phyloP scores from a whole-genome alignment of 2,329 filamentous ascomycete genomes.

The Aspergillus terreus region DNA sequence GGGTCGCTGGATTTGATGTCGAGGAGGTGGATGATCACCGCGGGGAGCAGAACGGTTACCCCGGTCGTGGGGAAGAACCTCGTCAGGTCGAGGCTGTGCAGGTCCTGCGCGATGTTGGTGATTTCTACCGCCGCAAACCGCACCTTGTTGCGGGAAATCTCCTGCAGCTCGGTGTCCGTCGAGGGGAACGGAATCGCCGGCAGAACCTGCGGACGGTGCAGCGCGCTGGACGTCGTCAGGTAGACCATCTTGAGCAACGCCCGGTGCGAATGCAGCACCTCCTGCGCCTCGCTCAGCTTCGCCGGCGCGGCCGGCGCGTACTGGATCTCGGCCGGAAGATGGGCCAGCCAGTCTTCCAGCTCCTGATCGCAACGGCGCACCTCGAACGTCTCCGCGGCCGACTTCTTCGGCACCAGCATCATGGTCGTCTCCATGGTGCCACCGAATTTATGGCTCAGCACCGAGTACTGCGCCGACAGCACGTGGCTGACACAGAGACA shows the following conservation, averaged over 20 bases:
- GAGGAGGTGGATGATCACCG: slow-evolving; percentile 88
- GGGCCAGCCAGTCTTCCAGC: slow-evolving; percentile 71
- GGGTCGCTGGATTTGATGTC: slow-evolving; percentile 83
- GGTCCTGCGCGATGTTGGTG: slow-evolving; percentile 74
- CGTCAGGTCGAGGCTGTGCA: slow-evolving; percentile 70
- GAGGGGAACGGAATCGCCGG: slow-evolving; percentile 62
- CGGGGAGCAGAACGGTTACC: slow-evolving; percentile 84
- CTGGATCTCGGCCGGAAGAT: slow-evolving; percentile 67
- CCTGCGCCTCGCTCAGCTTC: slow-evolving; percentile 45
- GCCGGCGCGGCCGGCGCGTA: slow-evolving; percentile 64
- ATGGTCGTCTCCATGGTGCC: slow-evolving; percentile 72
- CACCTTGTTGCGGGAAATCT: slow-evolving; percentile 77
- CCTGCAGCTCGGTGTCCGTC: slow-evolving; percentile 67
- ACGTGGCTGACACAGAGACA: slow-evolving; percentile 88
- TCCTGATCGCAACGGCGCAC: slow-evolving; percentile 76
- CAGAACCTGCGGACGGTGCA: slow-evolving; percentile 87
- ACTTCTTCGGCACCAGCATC: slow-evolving; percentile 89
- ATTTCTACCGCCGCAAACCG: slow-evolving; percentile 81
- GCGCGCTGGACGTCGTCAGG: slow-evolving; percentile 82
- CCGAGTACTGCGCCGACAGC: slow-evolving; percentile 85
- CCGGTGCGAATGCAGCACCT: slow-evolving; percentile 64
- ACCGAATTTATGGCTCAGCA: slow-evolving; percentile 75
- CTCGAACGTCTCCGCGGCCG: slow-evolving; percentile 74
- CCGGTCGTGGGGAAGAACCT: slow-evolving; percentile 82
- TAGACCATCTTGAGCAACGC: slow-evolving; percentile 93